Evolutionary conservation across 2,329 filamentous ascomycete species (phyloP).

Genomic region (Dothistroma septosporum): DNA sequence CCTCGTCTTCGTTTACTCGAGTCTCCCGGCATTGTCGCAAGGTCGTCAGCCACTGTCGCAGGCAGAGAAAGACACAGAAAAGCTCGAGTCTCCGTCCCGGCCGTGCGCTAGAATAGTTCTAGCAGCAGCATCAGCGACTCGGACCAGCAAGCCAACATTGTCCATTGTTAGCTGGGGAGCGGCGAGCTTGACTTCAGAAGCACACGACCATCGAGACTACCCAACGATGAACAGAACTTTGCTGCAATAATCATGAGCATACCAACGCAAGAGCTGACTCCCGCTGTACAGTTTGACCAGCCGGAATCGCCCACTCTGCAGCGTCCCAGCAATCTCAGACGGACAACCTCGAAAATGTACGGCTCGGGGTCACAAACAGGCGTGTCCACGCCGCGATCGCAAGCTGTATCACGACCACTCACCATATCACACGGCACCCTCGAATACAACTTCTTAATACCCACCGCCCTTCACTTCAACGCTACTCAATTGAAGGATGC

Average conservation of each 20-base stretch:
- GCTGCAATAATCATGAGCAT: conserved; percentile 17
- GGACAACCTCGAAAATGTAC: conserved; percentile 24
- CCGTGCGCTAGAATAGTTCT: neutral
- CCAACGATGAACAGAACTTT: conserved; percentile 6
- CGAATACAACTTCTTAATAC: conserved; percentile 92
- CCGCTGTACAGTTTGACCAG: conserved; percentile 19
- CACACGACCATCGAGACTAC: conserved; percentile 5
- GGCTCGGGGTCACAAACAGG: conserved; percentile 65
- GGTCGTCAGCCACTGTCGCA: neutral
- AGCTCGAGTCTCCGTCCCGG: neutral
- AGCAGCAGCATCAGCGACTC: neutral
- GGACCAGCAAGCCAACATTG: neutral
- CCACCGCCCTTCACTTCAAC: conserved; percentile 92
- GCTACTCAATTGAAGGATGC: conserved; percentile 89
- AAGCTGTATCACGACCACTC: conserved; percentile 84
- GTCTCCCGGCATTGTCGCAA: neutral
- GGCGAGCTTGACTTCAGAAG: neutral
- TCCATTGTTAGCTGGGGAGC: conserved; percentile 1
- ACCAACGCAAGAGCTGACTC: conserved; percentile 24
- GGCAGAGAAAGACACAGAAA: neutral
- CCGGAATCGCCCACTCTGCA: conserved; percentile 12
- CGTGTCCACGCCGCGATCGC: conserved; percentile 91
- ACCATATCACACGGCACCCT: conserved; percentile 89
- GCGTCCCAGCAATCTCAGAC: conserved; percentile 12
- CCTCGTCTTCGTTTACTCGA: conserved; percentile 4